Evolutionary conservation across 495 filamentous ascomycete genomes (phyloP).

Genomic region (Aspergillus bridgeri): DNA sequence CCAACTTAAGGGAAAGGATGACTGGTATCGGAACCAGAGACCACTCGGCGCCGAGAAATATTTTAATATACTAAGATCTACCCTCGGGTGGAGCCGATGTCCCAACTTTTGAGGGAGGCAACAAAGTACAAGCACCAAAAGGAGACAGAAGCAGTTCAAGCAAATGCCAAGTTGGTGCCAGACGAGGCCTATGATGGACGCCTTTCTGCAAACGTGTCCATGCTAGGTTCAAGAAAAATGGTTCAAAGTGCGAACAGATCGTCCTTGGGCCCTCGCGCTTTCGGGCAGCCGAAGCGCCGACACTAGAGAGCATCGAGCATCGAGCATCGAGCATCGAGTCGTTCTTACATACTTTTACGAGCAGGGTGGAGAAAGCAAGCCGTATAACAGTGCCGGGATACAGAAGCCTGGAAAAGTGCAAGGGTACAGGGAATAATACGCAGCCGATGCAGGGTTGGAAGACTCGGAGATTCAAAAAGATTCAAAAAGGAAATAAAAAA

Average conservation of each 20-base stretch:
- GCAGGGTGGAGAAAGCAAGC: background rate
- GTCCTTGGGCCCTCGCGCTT: background rate
- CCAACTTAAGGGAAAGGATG: background rate
- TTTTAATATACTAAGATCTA: background rate
- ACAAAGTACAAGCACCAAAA: background rate
- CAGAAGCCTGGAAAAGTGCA: background rate
- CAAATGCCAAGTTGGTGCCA: background rate
- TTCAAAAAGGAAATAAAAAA: no score
- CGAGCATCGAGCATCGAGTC: background rate
- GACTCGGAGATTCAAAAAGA: background rate
- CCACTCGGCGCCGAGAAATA: background rate
- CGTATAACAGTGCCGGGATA: no score
- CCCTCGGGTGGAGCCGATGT: conserved; percentile 11
- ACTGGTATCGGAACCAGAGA: background rate
- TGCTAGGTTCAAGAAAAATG: background rate
- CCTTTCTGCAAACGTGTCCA: background rate
- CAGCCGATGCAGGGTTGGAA: no score
- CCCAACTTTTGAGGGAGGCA: background rate
- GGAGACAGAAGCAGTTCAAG: background rate
- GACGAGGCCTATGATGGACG: background rate
- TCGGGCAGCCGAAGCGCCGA: background rate
- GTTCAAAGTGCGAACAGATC: background rate
- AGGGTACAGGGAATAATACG: background rate
- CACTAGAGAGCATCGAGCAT: background rate
- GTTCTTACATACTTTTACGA: background rate